Evolutionary conservation across 1,284 basidiomycete genomes (phyloP), one percentile per base, ranked within the genome.

Genomic region (Entoloma clypeatum): DNA sequence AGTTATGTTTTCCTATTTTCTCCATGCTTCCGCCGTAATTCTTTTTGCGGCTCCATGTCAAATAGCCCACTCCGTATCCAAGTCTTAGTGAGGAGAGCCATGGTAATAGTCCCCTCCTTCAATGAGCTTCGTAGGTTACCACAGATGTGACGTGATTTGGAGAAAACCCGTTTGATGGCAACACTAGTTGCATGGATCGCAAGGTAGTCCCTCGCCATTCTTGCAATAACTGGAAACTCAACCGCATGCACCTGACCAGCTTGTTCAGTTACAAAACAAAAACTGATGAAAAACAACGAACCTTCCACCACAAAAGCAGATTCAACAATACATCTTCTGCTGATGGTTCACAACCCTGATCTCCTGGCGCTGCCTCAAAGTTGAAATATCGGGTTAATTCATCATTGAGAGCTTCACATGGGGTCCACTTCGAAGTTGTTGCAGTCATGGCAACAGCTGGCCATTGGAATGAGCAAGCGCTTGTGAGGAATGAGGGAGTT

Each of bases 131-230:
- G n/a, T n/a, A n/a, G n/a, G n/a, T n/a, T n/a, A n/a, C n/a, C n/a
- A n/a, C n/a, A n/a, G n/a, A n/a, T n/a, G n/a, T n/a, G n/a, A n/a
- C n/a, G n/a, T n/a, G 58, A 59, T 13, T 53, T 57, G 2, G 62
- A 65, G 39, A 63, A 63, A 2, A 51, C 17, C 1, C 55, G 48
- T 32, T 64, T 58, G 13, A 63, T 57, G 9, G 61, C 55, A 3
- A 63, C 59, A 53, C 57, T 59, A 2, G 60, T 57, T 4, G 51
- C 61, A 2, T 59, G 62, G 38, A 66, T 62, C 8, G 60, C 58
- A 10, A 63, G 50, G 35, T 54, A 58, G 35, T 63, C 57, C 7
- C 51, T 44, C 0, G 61, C 61, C 52, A 67, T 65, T 4, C 28
- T 32, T 0, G 61, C 48, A 14, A 65, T 42, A 4, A 57, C 50